Percentiles rank a stretch among this genome's conserved stretches.
Evolutionary conservation across 148 eudicot genomes (phyloP).

Genomic region (Amaranthus cruentus): DNA sequence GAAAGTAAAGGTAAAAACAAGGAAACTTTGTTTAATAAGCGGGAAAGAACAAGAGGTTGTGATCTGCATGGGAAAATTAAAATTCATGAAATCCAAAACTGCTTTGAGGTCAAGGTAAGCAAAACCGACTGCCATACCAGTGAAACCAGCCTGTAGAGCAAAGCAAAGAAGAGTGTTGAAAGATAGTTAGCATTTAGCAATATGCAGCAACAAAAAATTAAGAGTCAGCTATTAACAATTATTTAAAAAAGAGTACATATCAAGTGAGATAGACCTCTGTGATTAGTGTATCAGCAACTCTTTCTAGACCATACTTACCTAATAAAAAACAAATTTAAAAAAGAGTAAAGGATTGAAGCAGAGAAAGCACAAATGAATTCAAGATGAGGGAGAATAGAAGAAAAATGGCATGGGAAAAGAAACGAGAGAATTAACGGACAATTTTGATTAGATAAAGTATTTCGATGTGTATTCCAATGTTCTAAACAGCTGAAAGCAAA

Average conservation of each 20-base stretch:
- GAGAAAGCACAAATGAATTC: too few species aligned
- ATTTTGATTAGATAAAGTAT: too few species aligned
- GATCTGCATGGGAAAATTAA: conserved; percentile 99
- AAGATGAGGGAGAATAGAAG: too few species aligned
- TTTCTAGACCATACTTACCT: conserved; percentile 75
- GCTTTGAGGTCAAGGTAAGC: conserved; percentile 83
- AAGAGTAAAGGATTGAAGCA: too few species aligned
- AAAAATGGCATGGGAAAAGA: too few species aligned
- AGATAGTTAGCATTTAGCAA: neutral
- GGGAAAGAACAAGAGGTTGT: conserved; percentile 18
- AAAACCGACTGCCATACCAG: conserved; percentile 99
- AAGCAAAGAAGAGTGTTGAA: too few species aligned
- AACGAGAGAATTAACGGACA: too few species aligned
- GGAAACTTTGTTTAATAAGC: neutral
- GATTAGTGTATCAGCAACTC: conserved; percentile 58
- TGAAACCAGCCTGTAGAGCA: conserved; percentile 71
- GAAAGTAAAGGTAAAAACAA: neutral
- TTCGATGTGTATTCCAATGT: too few species aligned
- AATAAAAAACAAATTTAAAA: conserved; percentile 15
- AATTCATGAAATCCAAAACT: conserved; percentile 90
- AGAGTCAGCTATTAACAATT: neutral
- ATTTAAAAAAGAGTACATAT: neutral
- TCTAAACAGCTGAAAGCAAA: too few species aligned
- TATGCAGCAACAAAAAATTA: neutral
- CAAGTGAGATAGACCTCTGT: conserved; percentile 51